These are phyloP conservation scores for Casuarina cunninghamiana DNA, from an alignment of 306 rosid species.

Conservation along the genomic window DNA sequence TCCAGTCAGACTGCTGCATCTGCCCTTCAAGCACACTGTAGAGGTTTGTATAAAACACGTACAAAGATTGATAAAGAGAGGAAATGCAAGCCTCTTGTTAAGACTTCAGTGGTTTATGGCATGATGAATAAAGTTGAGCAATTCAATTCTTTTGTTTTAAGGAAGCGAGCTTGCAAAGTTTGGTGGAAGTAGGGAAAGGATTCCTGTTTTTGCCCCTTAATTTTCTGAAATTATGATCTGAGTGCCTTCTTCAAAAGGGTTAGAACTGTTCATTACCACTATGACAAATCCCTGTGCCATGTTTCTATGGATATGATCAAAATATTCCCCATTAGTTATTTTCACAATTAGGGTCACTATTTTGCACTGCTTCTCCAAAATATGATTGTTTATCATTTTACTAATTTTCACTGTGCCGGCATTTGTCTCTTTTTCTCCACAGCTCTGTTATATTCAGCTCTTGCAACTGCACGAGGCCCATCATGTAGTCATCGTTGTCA, in stretches of 20 bases:
- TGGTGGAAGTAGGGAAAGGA: neutral
- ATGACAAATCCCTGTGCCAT: neutral
- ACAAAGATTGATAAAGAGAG: too few species aligned
- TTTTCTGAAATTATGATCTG: neutral
- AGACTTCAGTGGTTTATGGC: too few species aligned
- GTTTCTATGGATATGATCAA: neutral
- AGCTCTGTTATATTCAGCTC: neutral
- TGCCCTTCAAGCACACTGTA: constrained; percentile 77
- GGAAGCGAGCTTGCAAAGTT: neutral
- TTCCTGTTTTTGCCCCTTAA: neutral
- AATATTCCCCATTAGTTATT: neutral
- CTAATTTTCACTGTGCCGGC: neutral
- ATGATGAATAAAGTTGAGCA: too few species aligned
- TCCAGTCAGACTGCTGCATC: constrained; percentile 57
- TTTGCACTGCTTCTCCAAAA: neutral
- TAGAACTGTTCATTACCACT: neutral
- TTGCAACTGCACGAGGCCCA: neutral
- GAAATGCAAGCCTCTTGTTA: too few species aligned
- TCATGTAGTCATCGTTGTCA: neutral
- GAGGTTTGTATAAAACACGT: constrained; percentile 44
- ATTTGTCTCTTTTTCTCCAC: neutral
- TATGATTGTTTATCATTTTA: neutral
- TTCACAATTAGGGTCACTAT: neutral
- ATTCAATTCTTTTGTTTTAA: too few species aligned
- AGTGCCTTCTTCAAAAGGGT: neutral